Evolutionary conservation across 257 asterid genomes (phyloP), one percentile per base, ranked within the genome.

Genomic region (Phtheirospermum japonicum): DNA sequence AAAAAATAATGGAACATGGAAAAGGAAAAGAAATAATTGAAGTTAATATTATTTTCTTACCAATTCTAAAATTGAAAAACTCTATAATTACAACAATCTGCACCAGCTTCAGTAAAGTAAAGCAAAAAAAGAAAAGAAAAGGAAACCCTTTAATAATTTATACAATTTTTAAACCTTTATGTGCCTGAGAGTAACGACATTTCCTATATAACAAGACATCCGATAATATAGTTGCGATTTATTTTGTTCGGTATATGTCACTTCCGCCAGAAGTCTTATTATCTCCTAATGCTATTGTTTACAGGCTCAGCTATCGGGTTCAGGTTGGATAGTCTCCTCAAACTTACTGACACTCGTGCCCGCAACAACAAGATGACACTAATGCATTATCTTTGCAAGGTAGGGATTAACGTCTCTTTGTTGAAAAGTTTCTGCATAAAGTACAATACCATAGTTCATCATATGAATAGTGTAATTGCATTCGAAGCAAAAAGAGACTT

Each of bases 341-440:
- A 90, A 84, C 95, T 90, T 64, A 90, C 89, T 2, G 97, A 90
- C 48, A 90, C 96, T 28, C 96, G 97, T 71, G 97, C 96, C 64
- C 75, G 89, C 61, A 85, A 90, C 83, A 90, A 85, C 75, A 90
- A 90, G 82, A 87, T 90, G 95, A 90, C 97, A 31, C 89, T 90
- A 71, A 90, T 90, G 98, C 96, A 90, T 71, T 90, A 90, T 78
- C 87, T 90, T 68, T 90, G 98, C 86, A 90, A 90, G 94, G 98
- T 87, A 67, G 26, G 34, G 13, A 52, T 71, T 19, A 16, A 40
- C 30, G 54, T 40, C 53, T 49, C 10, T 62, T 45, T 65, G 67
- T 49, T 14, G 40, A 23, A 55, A 60, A 20, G 19, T 46, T 65
- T 69, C 57, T 62, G 46, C 73, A 31, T 61, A 69, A 69, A 64